Evolutionary conservation across 2,329 filamentous ascomycete species (phyloP).

Genomic region (Cladosporium sp.): DNA sequence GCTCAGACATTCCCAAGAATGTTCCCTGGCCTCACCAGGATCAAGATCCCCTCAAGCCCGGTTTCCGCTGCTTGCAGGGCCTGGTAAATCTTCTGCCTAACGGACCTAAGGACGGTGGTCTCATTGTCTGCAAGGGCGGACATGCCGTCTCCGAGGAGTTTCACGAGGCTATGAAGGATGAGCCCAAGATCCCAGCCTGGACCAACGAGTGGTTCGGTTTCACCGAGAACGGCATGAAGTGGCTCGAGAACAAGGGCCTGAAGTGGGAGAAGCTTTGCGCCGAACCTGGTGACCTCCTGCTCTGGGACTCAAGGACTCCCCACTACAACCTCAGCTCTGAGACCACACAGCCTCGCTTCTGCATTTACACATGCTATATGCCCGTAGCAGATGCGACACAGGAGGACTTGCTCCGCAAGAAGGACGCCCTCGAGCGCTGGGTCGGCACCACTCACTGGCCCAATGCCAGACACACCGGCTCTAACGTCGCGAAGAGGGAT

Average conservation of each 20-base stretch:
- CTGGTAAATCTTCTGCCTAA: slow-evolving; percentile 48
- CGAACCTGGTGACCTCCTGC: slow-evolving; percentile 31
- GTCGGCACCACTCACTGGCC: slow-evolving; percentile 40
- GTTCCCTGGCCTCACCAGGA: slow-evolving; percentile 50
- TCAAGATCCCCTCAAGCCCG: slow-evolving; percentile 43
- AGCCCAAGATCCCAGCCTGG: slow-evolving; percentile 35
- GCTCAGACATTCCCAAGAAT: neutral
- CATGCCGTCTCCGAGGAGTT: slow-evolving; percentile 38
- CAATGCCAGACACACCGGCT: slow-evolving; percentile 38
- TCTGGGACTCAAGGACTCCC: slow-evolving; percentile 30
- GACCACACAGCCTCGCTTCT: slow-evolving; percentile 33
- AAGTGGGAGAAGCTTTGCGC: slow-evolving; percentile 30
- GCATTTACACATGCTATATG: slow-evolving; percentile 41
- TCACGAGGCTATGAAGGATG: slow-evolving; percentile 31
- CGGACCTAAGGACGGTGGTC: slow-evolving; percentile 40
- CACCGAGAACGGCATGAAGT: slow-evolving; percentile 35
- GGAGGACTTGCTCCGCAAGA: slow-evolving; percentile 38
- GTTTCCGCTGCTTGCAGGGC: slow-evolving; percentile 55
- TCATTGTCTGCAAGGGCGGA: slow-evolving; percentile 39
- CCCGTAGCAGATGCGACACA: slow-evolving; percentile 38
- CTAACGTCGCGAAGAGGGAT: slow-evolving; percentile 36
- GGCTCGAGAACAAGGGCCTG: slow-evolving; percentile 27
- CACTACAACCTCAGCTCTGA: slow-evolving; percentile 38
- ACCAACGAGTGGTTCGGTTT: slow-evolving; percentile 39
- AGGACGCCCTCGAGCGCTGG: slow-evolving; percentile 34